These are phyloP conservation scores for Carex scoparia DNA, from an alignment of 176 grass and related monocot genomes.

Conservation along the genomic window DNA sequence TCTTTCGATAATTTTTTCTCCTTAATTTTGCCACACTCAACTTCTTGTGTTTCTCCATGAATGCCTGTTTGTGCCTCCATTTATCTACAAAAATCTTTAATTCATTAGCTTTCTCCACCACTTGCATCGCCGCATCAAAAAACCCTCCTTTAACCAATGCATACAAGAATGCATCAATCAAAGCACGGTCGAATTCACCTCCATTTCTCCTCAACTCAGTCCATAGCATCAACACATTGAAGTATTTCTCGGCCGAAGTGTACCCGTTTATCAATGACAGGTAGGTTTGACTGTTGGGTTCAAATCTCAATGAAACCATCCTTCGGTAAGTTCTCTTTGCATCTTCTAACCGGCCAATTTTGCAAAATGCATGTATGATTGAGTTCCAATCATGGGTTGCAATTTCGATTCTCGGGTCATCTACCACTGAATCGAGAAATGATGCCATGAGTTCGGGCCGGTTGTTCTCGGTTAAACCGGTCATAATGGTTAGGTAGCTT, in stretches of 20 bases:
- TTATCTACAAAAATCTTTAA: conserved; percentile 97
- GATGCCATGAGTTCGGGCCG: conserved; percentile 89
- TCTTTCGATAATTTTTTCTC: conserved; percentile 80
- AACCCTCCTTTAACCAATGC: conserved; percentile 95
- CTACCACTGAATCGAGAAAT: conserved; percentile 73
- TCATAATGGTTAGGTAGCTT: conserved; percentile 99
- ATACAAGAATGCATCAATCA: conserved; percentile 84
- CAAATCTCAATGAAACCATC: conserved; percentile 84
- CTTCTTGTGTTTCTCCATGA: conserved; percentile 98
- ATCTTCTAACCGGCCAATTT: conserved; percentile 80
- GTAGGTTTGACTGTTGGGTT: conserved; percentile 90
- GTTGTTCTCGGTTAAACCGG: conserved; percentile 88
- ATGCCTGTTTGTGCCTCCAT: conserved; percentile 96
- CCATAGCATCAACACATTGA: conserved; percentile 87
- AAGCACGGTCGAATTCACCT: conserved; percentile 60
- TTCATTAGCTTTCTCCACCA: conserved; percentile 85
- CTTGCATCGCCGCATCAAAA: conserved; percentile 95
- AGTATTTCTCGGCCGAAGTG: conserved; percentile 79
- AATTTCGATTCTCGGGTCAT: conserved; percentile 78
- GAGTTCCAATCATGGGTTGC: conserved; percentile 96
- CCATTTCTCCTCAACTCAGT: conserved; percentile 81
- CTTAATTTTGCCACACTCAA: conserved; percentile 80
- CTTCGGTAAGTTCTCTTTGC: conserved; percentile 80
- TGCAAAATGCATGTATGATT: conserved; percentile 93
- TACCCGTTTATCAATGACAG: conserved; percentile 91